These are phyloP conservation scores for Omphalotus olearius DNA, from an alignment of 1,284 basidiomycete species.

Conservation along the genomic window DNA sequence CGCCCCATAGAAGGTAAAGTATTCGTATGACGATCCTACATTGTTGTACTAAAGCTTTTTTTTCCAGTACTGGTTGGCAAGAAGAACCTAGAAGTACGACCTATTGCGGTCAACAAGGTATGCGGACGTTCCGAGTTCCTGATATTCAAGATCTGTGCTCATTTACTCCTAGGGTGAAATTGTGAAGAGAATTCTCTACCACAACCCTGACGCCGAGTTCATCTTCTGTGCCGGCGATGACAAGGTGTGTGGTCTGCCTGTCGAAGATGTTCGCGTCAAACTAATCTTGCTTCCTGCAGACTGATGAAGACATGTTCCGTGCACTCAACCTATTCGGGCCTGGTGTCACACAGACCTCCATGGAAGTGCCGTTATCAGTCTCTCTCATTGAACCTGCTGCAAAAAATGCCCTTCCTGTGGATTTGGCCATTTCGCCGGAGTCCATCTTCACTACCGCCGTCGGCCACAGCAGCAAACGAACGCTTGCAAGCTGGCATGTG, in stretches of 20 bases:
- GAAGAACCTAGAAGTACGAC: slow-evolving; percentile 97
- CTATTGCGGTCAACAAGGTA: slow-evolving; percentile 90
- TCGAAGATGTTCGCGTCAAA: background rate
- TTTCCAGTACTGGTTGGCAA: slow-evolving; percentile 84
- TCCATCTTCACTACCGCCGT: slow-evolving; percentile 88
- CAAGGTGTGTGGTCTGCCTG: slow-evolving; percentile 54
- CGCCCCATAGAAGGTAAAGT: slow-evolving; percentile 78
- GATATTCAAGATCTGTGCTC: background rate
- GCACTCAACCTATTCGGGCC: slow-evolving; percentile 66
- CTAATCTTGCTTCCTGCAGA: slow-evolving; percentile 34
- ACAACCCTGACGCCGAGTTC: slow-evolving; percentile 91
- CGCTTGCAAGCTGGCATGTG: slow-evolving; percentile 86
- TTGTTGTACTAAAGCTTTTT: background rate
- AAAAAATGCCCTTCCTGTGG: slow-evolving; percentile 38
- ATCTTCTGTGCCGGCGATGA: slow-evolving; percentile 98
- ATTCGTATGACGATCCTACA: slow-evolving; percentile 12
- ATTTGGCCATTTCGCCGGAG: slow-evolving; percentile 61
- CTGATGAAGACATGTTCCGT: slow-evolving; percentile 97
- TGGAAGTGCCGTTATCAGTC: slow-evolving; percentile 75
- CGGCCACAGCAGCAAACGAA: slow-evolving; percentile 82
- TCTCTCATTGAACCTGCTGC: slow-evolving; percentile 45
- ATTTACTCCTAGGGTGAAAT: slow-evolving; percentile 73
- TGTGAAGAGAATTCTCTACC: slow-evolving; percentile 89
- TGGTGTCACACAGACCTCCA: slow-evolving; percentile 23
- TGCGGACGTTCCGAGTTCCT: slow-evolving; percentile 8